Percentiles rank a stretch among this genome's conserved stretches.
Conservation (phyloP, 345 rosid genomes). For the Noccaea caerulescens region DNA sequence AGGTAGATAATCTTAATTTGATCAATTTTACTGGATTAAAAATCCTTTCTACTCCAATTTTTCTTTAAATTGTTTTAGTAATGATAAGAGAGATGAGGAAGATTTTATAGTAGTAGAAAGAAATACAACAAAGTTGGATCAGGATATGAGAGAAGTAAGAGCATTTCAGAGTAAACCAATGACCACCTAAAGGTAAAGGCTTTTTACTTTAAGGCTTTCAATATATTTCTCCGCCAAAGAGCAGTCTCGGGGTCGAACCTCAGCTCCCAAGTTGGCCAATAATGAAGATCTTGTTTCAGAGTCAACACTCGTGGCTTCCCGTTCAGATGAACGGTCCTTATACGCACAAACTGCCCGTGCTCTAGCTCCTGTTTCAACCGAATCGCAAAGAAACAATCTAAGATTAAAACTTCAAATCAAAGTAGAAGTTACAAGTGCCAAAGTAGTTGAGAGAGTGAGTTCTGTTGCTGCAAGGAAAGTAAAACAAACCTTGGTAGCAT, state of each 20-base stretch:
- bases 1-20: not conserved
- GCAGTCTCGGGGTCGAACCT: slow-evolving; percentile 76
- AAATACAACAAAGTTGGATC: slow-evolving; percentile 35
- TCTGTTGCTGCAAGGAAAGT: slow-evolving; percentile 6
- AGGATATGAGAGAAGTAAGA: slow-evolving; percentile 10
- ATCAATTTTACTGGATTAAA: slow-evolving; percentile 1
- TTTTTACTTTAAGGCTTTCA: slow-evolving; percentile 57
- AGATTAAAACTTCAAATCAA: not conserved
- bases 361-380: slow-evolving; percentile 64
- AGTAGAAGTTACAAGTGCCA: slow-evolving; percentile 1
- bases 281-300: slow-evolving; percentile 91
- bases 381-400: not conserved
- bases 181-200: slow-evolving; percentile 6
- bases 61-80: slow-evolving; percentile 17
- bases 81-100: slow-evolving; percentile 14
- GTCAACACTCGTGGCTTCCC: slow-evolving; percentile 92
- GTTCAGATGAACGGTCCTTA: slow-evolving; percentile 77
- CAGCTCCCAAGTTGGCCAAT: slow-evolving; percentile 96
- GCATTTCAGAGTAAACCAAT: not conserved
- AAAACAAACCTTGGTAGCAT: slow-evolving; percentile 66
- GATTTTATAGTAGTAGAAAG: slow-evolving; percentile 21
- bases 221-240: slow-evolving; percentile 66
- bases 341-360: slow-evolving; percentile 86
- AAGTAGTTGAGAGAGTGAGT: not conserved
- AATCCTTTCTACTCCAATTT: slow-evolving; percentile 1